phyloP scores from a whole-genome alignment of 1,139 yeast species.

The Protomyces gravidus region DNA sequence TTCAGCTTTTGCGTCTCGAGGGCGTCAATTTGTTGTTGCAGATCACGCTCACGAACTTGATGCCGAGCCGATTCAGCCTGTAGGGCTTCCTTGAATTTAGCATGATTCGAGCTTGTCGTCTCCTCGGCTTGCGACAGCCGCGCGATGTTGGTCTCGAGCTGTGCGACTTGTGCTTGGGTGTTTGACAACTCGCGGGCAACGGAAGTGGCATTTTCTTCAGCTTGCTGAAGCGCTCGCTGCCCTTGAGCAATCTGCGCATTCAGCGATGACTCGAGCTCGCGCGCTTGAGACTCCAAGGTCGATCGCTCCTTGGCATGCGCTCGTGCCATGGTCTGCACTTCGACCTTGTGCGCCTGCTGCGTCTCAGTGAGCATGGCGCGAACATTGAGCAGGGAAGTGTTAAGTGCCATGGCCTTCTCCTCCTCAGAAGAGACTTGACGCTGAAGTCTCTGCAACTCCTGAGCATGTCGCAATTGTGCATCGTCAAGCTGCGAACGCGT shows the following conservation, averaged over 20 bases:
- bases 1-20: background rate
- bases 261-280: constrained; percentile 2
- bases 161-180: constrained; percentile 7
- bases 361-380: constrained; percentile 13
- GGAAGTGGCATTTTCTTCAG: background rate
- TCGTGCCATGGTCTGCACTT: background rate
- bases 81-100: constrained; percentile 16
- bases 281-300: background rate
- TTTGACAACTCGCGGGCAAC: background rate
- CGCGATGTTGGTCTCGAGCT: constrained; percentile 5
- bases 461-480: background rate
- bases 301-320: constrained; percentile 2
- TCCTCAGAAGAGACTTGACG: constrained; percentile 1
- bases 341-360: constrained; percentile 13
- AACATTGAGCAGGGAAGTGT: constrained; percentile 19
- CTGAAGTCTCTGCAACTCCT: background rate
- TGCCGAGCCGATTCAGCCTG: constrained; percentile 14
- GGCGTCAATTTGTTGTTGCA: constrained; percentile 6
- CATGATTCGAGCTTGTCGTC: constrained; percentile 3
- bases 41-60: constrained; percentile 2
- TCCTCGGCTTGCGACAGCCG: constrained; percentile 9
- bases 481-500: background rate
- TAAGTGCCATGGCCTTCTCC: constrained; percentile 15
- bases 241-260: constrained; percentile 5
- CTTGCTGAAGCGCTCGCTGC: constrained; percentile 2